Percentiles rank a stretch among this genome's conserved stretches.
phyloP scores from a whole-genome alignment of 805 yeast genomes.

The Candida morakotiae region DNA sequence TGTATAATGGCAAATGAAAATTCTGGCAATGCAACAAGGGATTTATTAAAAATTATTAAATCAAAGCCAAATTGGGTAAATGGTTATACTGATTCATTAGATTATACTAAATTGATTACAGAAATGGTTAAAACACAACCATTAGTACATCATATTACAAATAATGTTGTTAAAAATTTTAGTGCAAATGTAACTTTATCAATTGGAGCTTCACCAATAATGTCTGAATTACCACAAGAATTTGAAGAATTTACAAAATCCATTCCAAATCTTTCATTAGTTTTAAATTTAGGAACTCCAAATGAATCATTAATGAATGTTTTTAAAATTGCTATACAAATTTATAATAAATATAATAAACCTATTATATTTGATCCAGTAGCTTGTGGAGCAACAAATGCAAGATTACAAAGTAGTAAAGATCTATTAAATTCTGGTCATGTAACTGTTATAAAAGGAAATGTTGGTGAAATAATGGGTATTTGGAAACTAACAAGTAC shows the following conservation, averaged over 20 bases:
- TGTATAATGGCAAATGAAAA: constrained; percentile 66
- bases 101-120: neutral
- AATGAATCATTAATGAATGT: constrained; percentile 38
- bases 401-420: constrained; percentile 48
- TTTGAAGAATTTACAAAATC: constrained; percentile 56
- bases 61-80: constrained; percentile 7
- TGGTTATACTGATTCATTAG: neutral
- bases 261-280: constrained; percentile 50
- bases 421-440: constrained; percentile 53
- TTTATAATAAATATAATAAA: constrained; percentile 51
- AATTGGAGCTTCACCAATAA: constrained; percentile 80
- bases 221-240: constrained; percentile 74
- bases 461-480: constrained; percentile 77
- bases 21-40: constrained; percentile 49
- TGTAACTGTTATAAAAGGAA: constrained; percentile 74
- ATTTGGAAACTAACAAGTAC: constrained; percentile 34
- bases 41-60: constrained; percentile 25
- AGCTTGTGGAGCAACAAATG: constrained; percentile 79
- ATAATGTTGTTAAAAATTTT: constrained; percentile 81
- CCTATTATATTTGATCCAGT: constrained; percentile 87
- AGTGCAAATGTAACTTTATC: constrained; percentile 86
- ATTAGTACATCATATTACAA: constrained; percentile 82
- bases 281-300: constrained; percentile 76
- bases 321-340: constrained; percentile 48
- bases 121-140: constrained; percentile 40